Conservation (phyloP, 2,329 filamentous ascomycete genomes). For the Aspergillus novofumigatus region DNA sequence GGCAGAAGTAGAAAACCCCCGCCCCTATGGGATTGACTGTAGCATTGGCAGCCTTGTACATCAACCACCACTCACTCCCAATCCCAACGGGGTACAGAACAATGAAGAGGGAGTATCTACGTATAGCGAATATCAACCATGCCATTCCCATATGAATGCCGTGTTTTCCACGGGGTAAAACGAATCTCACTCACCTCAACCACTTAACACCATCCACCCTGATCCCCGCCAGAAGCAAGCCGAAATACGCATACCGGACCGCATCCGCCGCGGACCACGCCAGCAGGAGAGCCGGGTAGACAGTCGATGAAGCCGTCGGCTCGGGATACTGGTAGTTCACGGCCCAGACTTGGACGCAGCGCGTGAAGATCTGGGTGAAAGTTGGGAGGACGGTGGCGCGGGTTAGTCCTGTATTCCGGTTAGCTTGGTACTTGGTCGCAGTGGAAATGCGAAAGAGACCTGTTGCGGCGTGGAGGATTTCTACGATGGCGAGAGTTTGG, state of each 20-base stretch:
- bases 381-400: slow-evolving; percentile 27
- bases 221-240: slow-evolving; percentile 15
- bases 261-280: slow-evolving; percentile 27
- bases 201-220: slow-evolving; percentile 17
- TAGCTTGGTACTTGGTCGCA: background rate
- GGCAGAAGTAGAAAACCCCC: slow-evolving; percentile 22
- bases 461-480: slow-evolving; percentile 24
- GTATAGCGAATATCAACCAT: background rate
- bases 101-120: slow-evolving; percentile 28
- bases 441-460: slow-evolving; percentile 7
- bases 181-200: slow-evolving; percentile 14
- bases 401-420: slow-evolving; percentile 19
- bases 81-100: slow-evolving; percentile 27
- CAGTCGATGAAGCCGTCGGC: slow-evolving; percentile 13
- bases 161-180: background rate
- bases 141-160: background rate
- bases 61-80: slow-evolving; percentile 27
- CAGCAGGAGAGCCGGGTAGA: slow-evolving; percentile 22
- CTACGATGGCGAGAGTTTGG: slow-evolving; percentile 23
- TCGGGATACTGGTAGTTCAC: slow-evolving; percentile 24
- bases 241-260: slow-evolving; percentile 25
- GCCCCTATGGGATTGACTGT: slow-evolving; percentile 8
- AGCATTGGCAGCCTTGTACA: slow-evolving; percentile 19
- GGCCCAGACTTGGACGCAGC: slow-evolving; percentile 30
- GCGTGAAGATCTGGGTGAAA: slow-evolving; percentile 28